Percentiles rank a stretch among this genome's conserved stretches.
Evolutionary conservation across 768 basidiomycete genomes (phyloP).

Genomic region (Tylopilus felleus): DNA sequence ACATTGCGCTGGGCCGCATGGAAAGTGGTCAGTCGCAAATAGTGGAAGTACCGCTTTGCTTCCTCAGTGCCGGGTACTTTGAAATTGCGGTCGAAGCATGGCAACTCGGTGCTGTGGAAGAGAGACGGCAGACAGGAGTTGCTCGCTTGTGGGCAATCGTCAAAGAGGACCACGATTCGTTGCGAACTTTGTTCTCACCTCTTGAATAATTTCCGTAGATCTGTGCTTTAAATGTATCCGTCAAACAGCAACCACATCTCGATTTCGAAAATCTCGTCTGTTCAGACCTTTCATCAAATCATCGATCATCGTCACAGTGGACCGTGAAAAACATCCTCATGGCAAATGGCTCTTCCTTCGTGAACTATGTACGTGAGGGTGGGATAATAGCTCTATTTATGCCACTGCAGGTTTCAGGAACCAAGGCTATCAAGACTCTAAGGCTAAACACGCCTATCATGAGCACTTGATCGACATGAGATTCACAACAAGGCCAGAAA

Average conservation of each 20-base stretch:
- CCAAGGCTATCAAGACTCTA: background rate
- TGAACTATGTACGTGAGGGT: too few species aligned
- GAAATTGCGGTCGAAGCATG: constrained; percentile 40
- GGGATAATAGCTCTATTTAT: background rate
- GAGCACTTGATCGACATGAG: background rate
- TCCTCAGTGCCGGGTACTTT: constrained; percentile 69
- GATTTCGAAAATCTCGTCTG: background rate
- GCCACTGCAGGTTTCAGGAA: background rate
- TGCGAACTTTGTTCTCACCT: background rate
- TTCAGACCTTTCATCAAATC: too few species aligned
- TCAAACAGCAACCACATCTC: background rate
- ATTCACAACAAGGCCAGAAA: constrained; percentile 4
- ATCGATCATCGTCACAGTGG: too few species aligned
- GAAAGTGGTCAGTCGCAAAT: constrained; percentile 49
- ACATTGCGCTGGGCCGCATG: constrained; percentile 64
- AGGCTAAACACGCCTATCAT: background rate
- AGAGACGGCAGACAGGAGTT: constrained; percentile 20
- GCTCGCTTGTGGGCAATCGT: constrained; percentile 17
- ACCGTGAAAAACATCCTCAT: too few species aligned
- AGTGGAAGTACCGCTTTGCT: constrained; percentile 60
- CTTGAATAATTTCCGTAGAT: constrained; percentile 1
- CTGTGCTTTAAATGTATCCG: background rate
- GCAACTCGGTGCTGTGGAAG: constrained; percentile 18
- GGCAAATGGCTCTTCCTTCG: too few species aligned
- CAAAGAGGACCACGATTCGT: constrained; percentile 7